Percentiles rank a stretch among this genome's conserved stretches.
Conservation (phyloP, 2,329 filamentous ascomycete genomes). For the Trichothecium sympodiale region DNA sequence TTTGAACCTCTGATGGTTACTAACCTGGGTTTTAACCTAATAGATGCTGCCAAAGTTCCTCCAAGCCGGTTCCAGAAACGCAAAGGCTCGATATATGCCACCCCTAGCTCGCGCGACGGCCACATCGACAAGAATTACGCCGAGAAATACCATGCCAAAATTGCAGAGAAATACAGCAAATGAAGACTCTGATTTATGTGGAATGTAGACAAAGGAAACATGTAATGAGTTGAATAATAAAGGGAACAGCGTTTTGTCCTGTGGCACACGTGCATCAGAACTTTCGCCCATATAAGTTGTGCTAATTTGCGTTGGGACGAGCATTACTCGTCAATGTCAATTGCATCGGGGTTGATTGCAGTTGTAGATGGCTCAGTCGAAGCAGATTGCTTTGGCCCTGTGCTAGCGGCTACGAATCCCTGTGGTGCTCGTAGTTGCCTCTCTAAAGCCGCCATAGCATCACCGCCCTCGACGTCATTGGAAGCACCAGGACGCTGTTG, state of each 20-base stretch:
- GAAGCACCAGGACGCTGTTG: conserved; percentile 50
- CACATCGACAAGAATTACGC: conserved; percentile 50
- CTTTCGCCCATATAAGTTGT: too few species aligned
- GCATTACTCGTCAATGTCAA: conserved; percentile 58
- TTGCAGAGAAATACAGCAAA: conserved; percentile 31
- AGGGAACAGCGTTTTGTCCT: too few species aligned
- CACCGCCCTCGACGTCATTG: conserved; percentile 42
- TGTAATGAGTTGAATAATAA: conserved; percentile 5
- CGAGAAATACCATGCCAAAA: conserved; percentile 49
- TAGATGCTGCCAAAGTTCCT: conserved; percentile 54
- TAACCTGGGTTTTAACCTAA: conserved; percentile 1
- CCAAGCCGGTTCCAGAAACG: conserved; percentile 60
- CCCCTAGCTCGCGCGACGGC: conserved; percentile 52
- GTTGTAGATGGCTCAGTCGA: conserved; percentile 25
- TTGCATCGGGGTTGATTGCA: conserved; percentile 71
- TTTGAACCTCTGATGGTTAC: background rate
- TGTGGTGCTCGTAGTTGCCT: conserved; percentile 77
- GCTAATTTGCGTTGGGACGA: too few species aligned
- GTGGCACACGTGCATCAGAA: too few species aligned
- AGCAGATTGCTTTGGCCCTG: conserved; percentile 53
- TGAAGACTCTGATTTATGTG: too few species aligned
- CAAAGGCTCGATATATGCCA: conserved; percentile 58
- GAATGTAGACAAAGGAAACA: conserved; percentile 24
- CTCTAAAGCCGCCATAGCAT: conserved; percentile 85
- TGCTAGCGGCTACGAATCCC: conserved; percentile 84